Conservation (phyloP, 208 protist species). For the Vickermania spadyakhi region DNA sequence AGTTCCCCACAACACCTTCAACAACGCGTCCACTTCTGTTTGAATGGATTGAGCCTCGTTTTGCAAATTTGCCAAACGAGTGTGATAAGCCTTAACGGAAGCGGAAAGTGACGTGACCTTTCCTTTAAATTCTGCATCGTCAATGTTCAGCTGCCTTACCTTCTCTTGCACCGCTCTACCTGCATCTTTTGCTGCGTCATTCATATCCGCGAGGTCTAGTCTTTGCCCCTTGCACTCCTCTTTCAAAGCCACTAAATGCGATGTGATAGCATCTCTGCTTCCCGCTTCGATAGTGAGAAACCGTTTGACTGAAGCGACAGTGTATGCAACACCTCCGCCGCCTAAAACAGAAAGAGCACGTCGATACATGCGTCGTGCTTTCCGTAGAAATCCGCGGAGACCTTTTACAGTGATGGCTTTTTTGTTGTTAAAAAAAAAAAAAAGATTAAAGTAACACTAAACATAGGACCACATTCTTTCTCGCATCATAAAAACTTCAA, state of each 20-base stretch:
- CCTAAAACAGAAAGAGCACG: not conserved
- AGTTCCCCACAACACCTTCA: constrained; percentile 81
- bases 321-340: not conserved
- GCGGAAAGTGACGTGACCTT: constrained; percentile 63
- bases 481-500: too few relatives aligned
- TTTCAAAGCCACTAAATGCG: constrained; percentile 66
- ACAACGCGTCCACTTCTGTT: constrained; percentile 52
- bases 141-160: constrained; percentile 23
- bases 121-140: constrained; percentile 65
- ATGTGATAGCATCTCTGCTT: constrained; percentile 53
- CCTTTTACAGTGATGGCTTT: too few relatives aligned
- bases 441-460: too few relatives aligned
- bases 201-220: constrained; percentile 84
- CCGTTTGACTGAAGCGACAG: constrained; percentile 4
- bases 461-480: too few relatives aligned
- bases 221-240: constrained; percentile 83
- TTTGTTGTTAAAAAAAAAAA: too few relatives aligned
- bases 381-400: too few relatives aligned
- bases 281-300: constrained; percentile 28
- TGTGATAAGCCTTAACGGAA: constrained; percentile 84
- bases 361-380: constrained; percentile 11
- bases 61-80: constrained; percentile 69
- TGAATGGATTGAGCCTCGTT: constrained; percentile 80
- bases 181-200: constrained; percentile 59
- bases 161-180: constrained; percentile 49